Evolutionary conservation across 495 filamentous ascomycete genomes (phyloP).

Genomic region (Penicillium mononematosum): DNA sequence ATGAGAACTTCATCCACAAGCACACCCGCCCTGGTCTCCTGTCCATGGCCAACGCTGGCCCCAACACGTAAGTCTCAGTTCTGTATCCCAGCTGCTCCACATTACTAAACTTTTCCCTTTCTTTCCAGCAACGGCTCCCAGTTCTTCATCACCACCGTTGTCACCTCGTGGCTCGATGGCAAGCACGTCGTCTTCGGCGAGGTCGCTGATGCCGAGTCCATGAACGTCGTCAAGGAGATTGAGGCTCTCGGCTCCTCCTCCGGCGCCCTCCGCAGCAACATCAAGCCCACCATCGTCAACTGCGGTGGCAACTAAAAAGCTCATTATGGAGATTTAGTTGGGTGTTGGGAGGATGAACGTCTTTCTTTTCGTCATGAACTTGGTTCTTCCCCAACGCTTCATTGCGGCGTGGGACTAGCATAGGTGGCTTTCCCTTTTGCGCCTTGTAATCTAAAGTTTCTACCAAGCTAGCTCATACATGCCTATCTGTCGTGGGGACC

Average conservation of each 20-base stretch:
- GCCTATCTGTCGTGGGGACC: constrained; percentile 12
- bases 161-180: constrained; percentile 87
- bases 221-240: constrained; percentile 66
- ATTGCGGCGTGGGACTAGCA: constrained; percentile 13
- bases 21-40: constrained; percentile 86
- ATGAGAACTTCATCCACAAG: constrained; percentile 89
- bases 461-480: constrained; percentile 28
- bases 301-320: constrained; percentile 54
- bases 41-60: constrained; percentile 97
- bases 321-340: constrained; percentile 12
- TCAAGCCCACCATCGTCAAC: constrained; percentile 67
- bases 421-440: constrained; percentile 20
- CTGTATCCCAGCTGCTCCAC: neutral
- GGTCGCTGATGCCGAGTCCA: constrained; percentile 66
- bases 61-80: constrained; percentile 61
- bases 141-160: constrained; percentile 96
- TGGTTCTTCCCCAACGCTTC: constrained; percentile 2
- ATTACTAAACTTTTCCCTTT: constrained; percentile 4
- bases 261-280: constrained; percentile 60
- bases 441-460: constrained; percentile 30
- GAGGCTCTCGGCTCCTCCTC: constrained; percentile 66
- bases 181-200: constrained; percentile 99
- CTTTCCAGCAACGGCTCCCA: constrained; percentile 84
- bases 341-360: constrained; percentile 15
- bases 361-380: constrained; percentile 20